These are phyloP conservation scores for Exsudoporus frostii DNA, from an alignment of 768 basidiomycete species.

Conservation along the genomic window DNA sequence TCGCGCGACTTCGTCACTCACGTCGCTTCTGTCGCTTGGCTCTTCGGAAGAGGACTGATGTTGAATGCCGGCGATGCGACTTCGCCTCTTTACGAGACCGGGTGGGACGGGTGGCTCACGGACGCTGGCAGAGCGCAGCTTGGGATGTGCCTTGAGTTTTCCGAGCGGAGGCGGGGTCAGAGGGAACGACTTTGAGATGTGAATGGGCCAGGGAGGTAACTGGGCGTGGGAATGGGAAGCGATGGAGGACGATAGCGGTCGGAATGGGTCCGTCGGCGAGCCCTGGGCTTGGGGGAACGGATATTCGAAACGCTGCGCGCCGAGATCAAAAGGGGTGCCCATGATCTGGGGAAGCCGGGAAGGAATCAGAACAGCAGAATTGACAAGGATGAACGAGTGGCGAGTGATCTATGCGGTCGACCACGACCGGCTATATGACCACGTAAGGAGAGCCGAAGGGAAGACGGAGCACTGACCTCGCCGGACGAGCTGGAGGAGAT, in stretches of 20 bases:
- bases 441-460: neutral
- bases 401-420: conserved; percentile 6
- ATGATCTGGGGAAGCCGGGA: conserved; percentile 24
- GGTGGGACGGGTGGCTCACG: conserved; percentile 34
- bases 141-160: conserved; percentile 28
- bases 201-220: conserved; percentile 25
- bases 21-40: conserved; percentile 28
- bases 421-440: conserved; percentile 9
- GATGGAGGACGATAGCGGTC: conserved; percentile 22
- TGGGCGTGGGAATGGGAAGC: conserved; percentile 24
- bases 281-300: conserved; percentile 31
- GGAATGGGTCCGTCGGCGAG: conserved; percentile 27
- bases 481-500: conserved; percentile 30
- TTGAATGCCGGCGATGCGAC: conserved; percentile 21
- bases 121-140: conserved; percentile 23
- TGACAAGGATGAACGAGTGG: neutral
- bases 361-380: neutral
- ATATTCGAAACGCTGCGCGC: conserved; percentile 32
- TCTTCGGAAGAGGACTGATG: conserved; percentile 30
- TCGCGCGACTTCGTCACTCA: conserved; percentile 15
- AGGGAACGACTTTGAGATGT: conserved; percentile 31
- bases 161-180: conserved; percentile 28
- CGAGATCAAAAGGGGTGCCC: conserved; percentile 34
- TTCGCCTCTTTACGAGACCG: conserved; percentile 28
- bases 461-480: conserved; percentile 24